Percentiles rank a stretch among this genome's conserved stretches.
Conservation (phyloP, 176 grass and related monocot genomes). For the Musa troglodytarum region DNA sequence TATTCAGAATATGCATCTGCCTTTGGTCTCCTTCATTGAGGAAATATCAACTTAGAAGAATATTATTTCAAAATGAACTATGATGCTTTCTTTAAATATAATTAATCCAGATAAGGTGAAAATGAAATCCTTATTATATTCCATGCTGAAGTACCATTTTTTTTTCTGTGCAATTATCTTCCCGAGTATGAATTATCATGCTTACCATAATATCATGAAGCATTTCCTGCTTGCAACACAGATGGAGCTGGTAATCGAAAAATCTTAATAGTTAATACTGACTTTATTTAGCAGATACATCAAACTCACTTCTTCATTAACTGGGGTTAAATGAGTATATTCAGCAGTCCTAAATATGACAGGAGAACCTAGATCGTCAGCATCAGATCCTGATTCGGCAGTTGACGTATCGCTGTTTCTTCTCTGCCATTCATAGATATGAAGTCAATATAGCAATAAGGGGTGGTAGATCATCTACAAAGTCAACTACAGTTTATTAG, state of each 20-base stretch:
- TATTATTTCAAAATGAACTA: neutral
- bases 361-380: constrained; percentile 44
- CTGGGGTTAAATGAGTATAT: constrained; percentile 68
- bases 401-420: constrained; percentile 62
- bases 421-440: constrained; percentile 43
- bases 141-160: neutral
- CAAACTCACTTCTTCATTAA: constrained; percentile 73
- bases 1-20: too few species aligned
- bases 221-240: neutral
- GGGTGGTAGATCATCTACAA: constrained; percentile 8
- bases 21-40: too few species aligned
- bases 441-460: constrained; percentile 1
- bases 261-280: neutral
- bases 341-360: constrained; percentile 38
- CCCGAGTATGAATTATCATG: neutral
- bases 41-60: too few species aligned
- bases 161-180: neutral
- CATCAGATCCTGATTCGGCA: constrained; percentile 85
- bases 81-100: neutral
- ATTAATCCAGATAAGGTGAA: neutral
- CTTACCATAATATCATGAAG: neutral
- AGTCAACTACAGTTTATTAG: constrained; percentile 20
- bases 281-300: neutral
- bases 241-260: neutral
- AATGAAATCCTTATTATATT: neutral